Conservation (phyloP, 2,329 filamentous ascomycete genomes). For the Alternaria dauci region DNA sequence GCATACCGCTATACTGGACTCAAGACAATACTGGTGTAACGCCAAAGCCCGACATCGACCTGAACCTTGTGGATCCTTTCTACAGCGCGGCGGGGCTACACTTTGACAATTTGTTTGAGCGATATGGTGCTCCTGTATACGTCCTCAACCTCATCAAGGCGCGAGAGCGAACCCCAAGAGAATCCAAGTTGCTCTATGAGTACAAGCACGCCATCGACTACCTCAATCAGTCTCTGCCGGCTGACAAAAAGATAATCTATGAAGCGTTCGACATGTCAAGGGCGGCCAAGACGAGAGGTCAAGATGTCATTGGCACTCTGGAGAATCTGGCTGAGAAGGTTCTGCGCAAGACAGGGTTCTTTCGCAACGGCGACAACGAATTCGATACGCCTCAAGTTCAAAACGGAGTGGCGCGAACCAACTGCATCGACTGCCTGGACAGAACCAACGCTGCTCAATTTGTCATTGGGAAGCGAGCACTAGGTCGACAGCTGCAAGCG, state of each 20-base stretch:
- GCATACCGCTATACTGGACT: slow-evolving; percentile 96
- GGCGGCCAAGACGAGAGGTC: slow-evolving; percentile 86
- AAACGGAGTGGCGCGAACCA: slow-evolving; percentile 92
- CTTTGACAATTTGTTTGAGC: slow-evolving; percentile 91
- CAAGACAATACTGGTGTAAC: slow-evolving; percentile 95
- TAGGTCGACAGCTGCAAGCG: slow-evolving; percentile 91
- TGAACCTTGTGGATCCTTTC: slow-evolving; percentile 96
- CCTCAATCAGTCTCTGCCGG: slow-evolving; percentile 90
- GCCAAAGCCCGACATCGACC: slow-evolving; percentile 93
- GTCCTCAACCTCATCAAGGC: slow-evolving; percentile 88
- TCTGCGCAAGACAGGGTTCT: slow-evolving; percentile 86
- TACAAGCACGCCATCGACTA: slow-evolving; percentile 89
- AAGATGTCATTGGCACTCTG: slow-evolving; percentile 92
- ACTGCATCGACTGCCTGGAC: slow-evolving; percentile 97
- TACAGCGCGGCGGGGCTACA: slow-evolving; percentile 92
- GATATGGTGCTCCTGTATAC: slow-evolving; percentile 92
- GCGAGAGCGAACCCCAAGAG: slow-evolving; percentile 84
- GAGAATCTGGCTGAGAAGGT: slow-evolving; percentile 91
- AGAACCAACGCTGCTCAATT: slow-evolving; percentile 98
- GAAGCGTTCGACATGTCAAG: slow-evolving; percentile 98
- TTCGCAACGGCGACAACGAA: slow-evolving; percentile 84
- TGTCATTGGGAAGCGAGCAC: slow-evolving; percentile 91
- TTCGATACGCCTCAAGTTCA: slow-evolving; percentile 75
- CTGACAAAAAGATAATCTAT: slow-evolving; percentile 85
- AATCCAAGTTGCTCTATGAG: slow-evolving; percentile 88